These are phyloP conservation scores for Sporothrix dimorphospora DNA, from an alignment of 2,329 filamentous ascomycete genomes.

Conservation along the genomic window DNA sequence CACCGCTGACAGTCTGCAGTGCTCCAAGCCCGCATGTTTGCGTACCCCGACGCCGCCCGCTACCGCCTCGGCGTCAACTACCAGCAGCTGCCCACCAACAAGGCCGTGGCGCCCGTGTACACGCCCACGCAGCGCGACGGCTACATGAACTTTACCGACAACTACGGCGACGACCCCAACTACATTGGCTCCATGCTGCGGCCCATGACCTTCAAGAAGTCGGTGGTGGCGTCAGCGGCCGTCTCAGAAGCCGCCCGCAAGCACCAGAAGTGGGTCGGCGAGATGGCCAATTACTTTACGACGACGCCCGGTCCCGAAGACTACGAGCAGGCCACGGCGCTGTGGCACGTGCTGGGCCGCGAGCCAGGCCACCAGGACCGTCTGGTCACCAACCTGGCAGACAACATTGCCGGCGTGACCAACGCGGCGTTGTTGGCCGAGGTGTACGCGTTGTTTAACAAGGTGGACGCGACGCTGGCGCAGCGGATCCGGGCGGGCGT, in stretches of 20 bases:
- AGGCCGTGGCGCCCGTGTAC: constrained; percentile 55
- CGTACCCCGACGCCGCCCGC: constrained; percentile 64
- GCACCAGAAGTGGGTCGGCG: constrained; percentile 54
- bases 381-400: constrained; percentile 62
- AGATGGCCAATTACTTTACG: constrained; percentile 49
- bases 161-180: constrained; percentile 63
- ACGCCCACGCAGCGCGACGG: constrained; percentile 77
- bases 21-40: constrained; percentile 62
- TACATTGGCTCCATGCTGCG: constrained; percentile 56
- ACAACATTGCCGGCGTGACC: constrained; percentile 57
- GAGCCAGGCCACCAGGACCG: constrained; percentile 62
- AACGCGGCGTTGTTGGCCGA: constrained; percentile 55
- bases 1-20: constrained; percentile 40
- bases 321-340: constrained; percentile 53
- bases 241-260: constrained; percentile 40
- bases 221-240: constrained; percentile 41
- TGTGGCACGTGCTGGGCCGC: constrained; percentile 55
- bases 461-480: constrained; percentile 59
- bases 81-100: constrained; percentile 66
- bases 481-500: constrained; percentile 55
- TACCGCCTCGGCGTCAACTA: constrained; percentile 67
- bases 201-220: constrained; percentile 44
- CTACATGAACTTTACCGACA: constrained; percentile 68
- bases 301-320: constrained; percentile 51
- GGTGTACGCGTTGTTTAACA: constrained; percentile 64